A percentile compares a stretch with the other conserved stretches of the same genome.
phyloP scores from a whole-genome alignment of 257 asterid species.

The Nicotiana obtusifolia region DNA sequence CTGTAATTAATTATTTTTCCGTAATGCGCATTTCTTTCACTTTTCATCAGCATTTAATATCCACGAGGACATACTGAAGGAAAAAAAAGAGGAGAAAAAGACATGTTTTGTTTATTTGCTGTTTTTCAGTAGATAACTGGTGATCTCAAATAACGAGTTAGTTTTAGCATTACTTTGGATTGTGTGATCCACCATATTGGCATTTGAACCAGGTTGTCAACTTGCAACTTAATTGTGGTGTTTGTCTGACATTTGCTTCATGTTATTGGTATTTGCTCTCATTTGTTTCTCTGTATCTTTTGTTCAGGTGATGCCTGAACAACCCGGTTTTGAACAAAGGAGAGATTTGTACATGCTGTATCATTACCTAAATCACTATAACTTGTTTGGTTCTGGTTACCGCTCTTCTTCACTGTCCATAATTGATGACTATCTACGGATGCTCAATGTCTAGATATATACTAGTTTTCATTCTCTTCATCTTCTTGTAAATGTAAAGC shows the following conservation, averaged over 20 bases:
- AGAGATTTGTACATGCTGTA: constrained; percentile 71
- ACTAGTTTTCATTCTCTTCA: constrained; percentile 3
- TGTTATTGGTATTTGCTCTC: background rate
- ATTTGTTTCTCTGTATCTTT: background rate
- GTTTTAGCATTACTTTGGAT: background rate
- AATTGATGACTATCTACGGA: constrained; percentile 64
- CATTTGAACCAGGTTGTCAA: background rate
- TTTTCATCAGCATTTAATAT: background rate
- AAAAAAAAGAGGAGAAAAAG: background rate
- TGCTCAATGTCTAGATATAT: constrained; percentile 48
- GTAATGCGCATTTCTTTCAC: no score
- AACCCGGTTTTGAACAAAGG: constrained; percentile 69
- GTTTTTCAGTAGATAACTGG: background rate
- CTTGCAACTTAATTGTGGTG: no score
- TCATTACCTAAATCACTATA: constrained; percentile 92
- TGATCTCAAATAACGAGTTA: background rate
- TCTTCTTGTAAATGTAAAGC: background rate
- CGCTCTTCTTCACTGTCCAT: constrained; percentile 78
- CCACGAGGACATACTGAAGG: background rate
- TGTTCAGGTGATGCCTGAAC: constrained; percentile 81
- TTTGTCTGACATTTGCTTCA: background rate
- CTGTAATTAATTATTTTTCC: background rate
- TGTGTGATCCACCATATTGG: background rate
- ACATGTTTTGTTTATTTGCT: background rate
- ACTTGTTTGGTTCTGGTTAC: constrained; percentile 88